phyloP scores from a whole-genome alignment of 1,139 yeast genomes.

The Ogataea hybrid region DNA sequence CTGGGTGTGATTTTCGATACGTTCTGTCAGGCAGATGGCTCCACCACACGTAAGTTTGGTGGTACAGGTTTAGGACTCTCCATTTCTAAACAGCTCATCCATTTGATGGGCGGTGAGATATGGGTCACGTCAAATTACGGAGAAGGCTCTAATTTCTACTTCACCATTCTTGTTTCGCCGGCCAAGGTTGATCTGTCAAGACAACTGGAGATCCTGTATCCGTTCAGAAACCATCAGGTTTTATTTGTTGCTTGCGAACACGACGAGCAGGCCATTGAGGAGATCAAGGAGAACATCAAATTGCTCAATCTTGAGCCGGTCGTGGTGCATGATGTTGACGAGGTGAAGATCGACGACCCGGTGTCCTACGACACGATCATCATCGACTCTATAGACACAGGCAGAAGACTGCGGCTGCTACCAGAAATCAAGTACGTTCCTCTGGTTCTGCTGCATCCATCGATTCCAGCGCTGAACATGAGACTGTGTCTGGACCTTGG shows the following conservation, averaged over 20 bases:
- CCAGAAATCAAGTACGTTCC: conserved; percentile 83
- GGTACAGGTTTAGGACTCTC: conserved; percentile 89
- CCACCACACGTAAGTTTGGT: conserved; percentile 87
- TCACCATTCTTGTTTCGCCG: conserved; percentile 75
- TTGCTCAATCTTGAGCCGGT: conserved; percentile 47
- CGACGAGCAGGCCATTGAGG: conserved; percentile 46
- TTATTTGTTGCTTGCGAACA: conserved; percentile 69
- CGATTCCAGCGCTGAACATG: conserved; percentile 77
- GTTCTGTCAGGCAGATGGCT: conserved; percentile 90
- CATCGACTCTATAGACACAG: conserved; percentile 75
- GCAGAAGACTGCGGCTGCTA: conserved; percentile 61
- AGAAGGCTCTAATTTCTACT: conserved; percentile 78
- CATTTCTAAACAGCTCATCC: conserved; percentile 81
- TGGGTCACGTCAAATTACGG: conserved; percentile 86
- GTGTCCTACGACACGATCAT: conserved; percentile 74
- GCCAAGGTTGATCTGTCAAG: conserved; percentile 63
- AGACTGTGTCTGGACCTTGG: conserved; percentile 82
- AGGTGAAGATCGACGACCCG: conserved; percentile 51
- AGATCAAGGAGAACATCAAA: conserved; percentile 41
- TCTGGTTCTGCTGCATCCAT: conserved; percentile 70
- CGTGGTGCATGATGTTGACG: conserved; percentile 50
- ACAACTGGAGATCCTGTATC: conserved; percentile 67
- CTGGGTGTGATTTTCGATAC: conserved; percentile 82
- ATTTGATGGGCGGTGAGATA: conserved; percentile 87
- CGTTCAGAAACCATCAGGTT: conserved; percentile 69